These are phyloP conservation scores for Penicillium roqueforti DNA, from an alignment of 495 filamentous ascomycete species.

Conservation along the genomic window DNA sequence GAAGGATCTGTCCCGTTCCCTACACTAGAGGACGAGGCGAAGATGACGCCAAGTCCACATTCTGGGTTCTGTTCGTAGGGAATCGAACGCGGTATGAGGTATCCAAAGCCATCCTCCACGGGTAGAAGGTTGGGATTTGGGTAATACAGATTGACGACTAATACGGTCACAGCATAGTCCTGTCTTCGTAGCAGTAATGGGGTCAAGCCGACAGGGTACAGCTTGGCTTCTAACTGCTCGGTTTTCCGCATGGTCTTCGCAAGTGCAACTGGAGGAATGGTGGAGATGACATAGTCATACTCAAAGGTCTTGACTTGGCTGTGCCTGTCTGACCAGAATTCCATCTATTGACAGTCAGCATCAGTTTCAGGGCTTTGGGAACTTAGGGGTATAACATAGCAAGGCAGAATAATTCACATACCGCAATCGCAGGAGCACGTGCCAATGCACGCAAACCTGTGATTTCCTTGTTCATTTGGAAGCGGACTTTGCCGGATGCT, in stretches of 20 bases:
- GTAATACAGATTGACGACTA: conserved; percentile 90
- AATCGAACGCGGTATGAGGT: conserved; percentile 74
- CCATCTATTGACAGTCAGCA: not conserved
- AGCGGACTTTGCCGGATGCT: conserved; percentile 28
- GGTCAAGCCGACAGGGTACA: conserved; percentile 1
- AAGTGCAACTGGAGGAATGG: conserved; percentile 50
- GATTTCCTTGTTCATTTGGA: conserved; percentile 24
- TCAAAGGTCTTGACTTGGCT: not conserved
- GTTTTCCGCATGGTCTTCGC: conserved; percentile 21
- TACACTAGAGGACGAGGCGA: conserved; percentile 66
- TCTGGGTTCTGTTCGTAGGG: conserved; percentile 74
- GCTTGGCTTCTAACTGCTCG: not conserved
- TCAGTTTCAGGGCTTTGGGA: not conserved
- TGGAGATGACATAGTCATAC: conserved; percentile 68
- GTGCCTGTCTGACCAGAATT: not conserved
- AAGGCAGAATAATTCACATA: not conserved
- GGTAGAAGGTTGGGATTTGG: conserved; percentile 56
- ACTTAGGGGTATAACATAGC: not conserved
- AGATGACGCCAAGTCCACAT: conserved; percentile 81
- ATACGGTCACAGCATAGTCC: conserved; percentile 71
- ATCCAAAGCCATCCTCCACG: conserved; percentile 71
- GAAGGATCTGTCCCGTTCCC: conserved; percentile 1
- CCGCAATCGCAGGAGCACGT: not conserved
- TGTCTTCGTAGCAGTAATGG: conserved; percentile 25
- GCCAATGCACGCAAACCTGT: not conserved